Evolutionary conservation across 208 protist genomes (phyloP).

Genomic region (Crithidia brevicula): DNA sequence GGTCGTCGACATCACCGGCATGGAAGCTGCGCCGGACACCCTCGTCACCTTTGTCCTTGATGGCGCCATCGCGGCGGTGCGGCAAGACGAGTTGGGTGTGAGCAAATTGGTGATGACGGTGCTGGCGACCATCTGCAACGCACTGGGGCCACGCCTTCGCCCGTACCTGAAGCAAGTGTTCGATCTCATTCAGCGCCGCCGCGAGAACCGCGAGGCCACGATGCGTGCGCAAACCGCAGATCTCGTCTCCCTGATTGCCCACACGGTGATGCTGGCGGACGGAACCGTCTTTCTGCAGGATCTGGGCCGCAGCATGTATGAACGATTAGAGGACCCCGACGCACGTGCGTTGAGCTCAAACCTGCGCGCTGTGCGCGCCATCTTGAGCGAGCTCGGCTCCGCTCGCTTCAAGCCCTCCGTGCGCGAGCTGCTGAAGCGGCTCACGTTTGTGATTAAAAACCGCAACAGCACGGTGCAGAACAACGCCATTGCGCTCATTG

Average conservation of each 20-base stretch:
- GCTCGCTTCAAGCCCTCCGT: constrained; percentile 96
- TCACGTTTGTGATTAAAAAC: constrained; percentile 99
- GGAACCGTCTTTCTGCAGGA: constrained; percentile 95
- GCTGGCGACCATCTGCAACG: constrained; percentile 95
- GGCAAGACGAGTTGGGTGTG: constrained; percentile 95
- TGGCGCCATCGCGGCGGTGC: constrained; percentile 96
- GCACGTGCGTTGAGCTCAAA: constrained; percentile 97
- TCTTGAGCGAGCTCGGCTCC: constrained; percentile 97
- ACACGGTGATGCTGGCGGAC: constrained; percentile 95
- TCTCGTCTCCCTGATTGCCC: constrained; percentile 95
- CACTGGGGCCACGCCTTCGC: constrained; percentile 92
- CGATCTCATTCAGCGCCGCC: constrained; percentile 96
- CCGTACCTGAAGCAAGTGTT: constrained; percentile 96
- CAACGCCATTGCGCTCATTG: constrained; percentile 98
- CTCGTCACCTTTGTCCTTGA: constrained; percentile 97
- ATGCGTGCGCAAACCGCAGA: constrained; percentile 97
- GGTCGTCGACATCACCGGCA: constrained; percentile 73
- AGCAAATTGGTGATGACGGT: constrained; percentile 89
- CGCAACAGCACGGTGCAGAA: constrained; percentile 98
- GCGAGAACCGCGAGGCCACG: constrained; percentile 95
- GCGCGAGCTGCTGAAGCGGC: constrained; percentile 96
- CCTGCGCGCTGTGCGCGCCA: constrained; percentile 96
- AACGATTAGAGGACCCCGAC: constrained; percentile 98
- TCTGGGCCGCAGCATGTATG: constrained; percentile 97
- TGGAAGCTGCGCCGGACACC: constrained; percentile 90